phyloP scores from a whole-genome alignment of 2,329 filamentous ascomycete species.

The Apiospora saccharicola region DNA sequence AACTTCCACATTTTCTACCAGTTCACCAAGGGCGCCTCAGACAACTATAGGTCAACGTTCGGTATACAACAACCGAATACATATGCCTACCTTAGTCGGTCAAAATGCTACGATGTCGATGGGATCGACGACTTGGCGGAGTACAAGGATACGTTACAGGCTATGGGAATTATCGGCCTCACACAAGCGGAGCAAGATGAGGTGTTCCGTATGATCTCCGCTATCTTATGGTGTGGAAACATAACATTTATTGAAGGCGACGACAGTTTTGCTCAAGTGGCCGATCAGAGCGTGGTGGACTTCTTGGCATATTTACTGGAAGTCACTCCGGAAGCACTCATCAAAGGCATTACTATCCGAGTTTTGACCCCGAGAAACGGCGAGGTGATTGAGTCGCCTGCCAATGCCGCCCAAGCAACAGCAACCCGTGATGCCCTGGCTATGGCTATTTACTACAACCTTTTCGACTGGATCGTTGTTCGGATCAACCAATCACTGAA shows the following conservation, averaged over 20 bases:
- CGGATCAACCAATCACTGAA: constrained; percentile 89
- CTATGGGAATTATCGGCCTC: constrained; percentile 94
- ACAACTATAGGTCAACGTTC: constrained; percentile 84
- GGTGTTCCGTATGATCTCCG: constrained; percentile 93
- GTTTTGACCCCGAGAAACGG: constrained; percentile 76
- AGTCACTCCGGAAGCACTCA: constrained; percentile 79
- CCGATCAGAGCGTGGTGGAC: constrained; percentile 89
- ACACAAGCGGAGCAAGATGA: constrained; percentile 89
- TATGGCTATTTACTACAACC: constrained; percentile 96
- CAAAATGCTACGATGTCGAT: constrained; percentile 92
- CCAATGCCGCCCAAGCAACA: constrained; percentile 86
- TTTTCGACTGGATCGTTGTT: constrained; percentile 98
- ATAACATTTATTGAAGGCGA: constrained; percentile 91
- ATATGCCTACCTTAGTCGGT: constrained; percentile 91
- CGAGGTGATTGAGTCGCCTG: constrained; percentile 75
- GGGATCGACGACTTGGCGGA: constrained; percentile 93
- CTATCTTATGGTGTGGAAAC: constrained; percentile 94
- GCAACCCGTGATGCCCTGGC: constrained; percentile 90
- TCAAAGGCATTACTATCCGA: constrained; percentile 88
- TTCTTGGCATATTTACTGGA: constrained; percentile 95
- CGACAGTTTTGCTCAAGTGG: constrained; percentile 84
- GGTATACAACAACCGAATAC: constrained; percentile 91
- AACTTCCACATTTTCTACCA: constrained; percentile 99
- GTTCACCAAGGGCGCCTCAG: constrained; percentile 93
- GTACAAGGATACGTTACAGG: constrained; percentile 87